Evolutionary conservation across 2,329 filamentous ascomycete species (phyloP).

Genomic region (Fusarium metavorans): DNA sequence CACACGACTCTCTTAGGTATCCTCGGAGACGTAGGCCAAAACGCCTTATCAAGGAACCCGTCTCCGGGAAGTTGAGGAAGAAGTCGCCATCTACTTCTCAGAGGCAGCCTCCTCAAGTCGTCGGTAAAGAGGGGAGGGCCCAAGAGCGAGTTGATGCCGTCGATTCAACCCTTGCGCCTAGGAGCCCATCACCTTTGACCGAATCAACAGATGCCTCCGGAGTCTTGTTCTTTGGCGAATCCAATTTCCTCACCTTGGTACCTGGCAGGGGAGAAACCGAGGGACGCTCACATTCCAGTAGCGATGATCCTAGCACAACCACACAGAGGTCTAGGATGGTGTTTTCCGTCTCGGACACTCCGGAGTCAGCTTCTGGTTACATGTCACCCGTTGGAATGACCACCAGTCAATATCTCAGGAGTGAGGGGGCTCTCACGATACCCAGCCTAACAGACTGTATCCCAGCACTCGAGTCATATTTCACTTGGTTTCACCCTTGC

Average conservation of each 20-base stretch:
- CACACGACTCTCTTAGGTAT: constrained; percentile 34
- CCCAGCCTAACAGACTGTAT: constrained; percentile 57
- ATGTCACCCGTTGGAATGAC: constrained; percentile 53
- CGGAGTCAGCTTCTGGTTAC: constrained; percentile 32
- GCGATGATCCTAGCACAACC: background rate
- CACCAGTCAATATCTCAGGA: constrained; percentile 63
- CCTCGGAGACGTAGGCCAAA: constrained; percentile 36
- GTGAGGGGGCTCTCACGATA: constrained; percentile 58
- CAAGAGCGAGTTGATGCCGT: background rate
- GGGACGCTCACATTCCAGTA: background rate
- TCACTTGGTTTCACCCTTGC: constrained; percentile 67
- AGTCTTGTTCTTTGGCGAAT: constrained; percentile 53
- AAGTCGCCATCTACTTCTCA: background rate
- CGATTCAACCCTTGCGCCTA: constrained; percentile 9
- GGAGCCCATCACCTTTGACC: constrained; percentile 31
- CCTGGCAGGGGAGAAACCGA: constrained; percentile 30
- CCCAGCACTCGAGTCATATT: constrained; percentile 63
- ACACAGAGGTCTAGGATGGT: constrained; percentile 42
- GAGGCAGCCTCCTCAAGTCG: background rate
- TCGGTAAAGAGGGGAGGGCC: background rate
- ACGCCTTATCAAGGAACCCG: background rate
- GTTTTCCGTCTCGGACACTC: constrained; percentile 46
- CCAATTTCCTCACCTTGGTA: constrained; percentile 54
- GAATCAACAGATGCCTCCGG: constrained; percentile 35
- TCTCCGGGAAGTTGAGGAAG: background rate